phyloP scores from a whole-genome alignment of 495 filamentous ascomycete species.

The Trichoderma virens region DNA sequence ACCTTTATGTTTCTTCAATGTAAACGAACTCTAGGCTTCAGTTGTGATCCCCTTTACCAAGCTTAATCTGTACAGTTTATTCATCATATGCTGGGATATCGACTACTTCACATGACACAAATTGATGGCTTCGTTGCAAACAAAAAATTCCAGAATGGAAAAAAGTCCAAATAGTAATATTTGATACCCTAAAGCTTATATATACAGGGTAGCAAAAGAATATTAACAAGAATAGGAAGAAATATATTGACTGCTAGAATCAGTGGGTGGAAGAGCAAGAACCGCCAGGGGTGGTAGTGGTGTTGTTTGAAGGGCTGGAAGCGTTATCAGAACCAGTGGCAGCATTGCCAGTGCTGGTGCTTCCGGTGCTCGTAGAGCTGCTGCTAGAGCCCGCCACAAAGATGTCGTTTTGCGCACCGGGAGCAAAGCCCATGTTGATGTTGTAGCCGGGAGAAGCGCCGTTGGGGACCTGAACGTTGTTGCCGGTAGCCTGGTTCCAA shows the following conservation, averaged over 20 bases:
- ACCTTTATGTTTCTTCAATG: too few species aligned
- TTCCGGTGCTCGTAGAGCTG: background rate
- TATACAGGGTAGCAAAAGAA: background rate
- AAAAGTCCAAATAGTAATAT: too few species aligned
- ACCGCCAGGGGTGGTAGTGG: background rate
- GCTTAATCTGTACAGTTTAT: too few species aligned
- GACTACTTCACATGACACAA: too few species aligned
- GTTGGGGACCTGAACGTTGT: conserved; percentile 29
- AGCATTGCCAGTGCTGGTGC: background rate
- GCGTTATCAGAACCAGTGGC: background rate
- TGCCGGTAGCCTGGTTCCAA: conserved; percentile 36
- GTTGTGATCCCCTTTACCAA: too few species aligned
- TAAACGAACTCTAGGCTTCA: too few species aligned
- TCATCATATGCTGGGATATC: too few species aligned
- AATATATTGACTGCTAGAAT: background rate
- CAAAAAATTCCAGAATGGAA: too few species aligned
- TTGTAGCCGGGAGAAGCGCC: conserved; percentile 32
- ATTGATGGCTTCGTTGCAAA: too few species aligned
- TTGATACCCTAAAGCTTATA: too few species aligned
- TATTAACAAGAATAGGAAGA: conserved; percentile 5
- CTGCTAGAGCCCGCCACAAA: conserved; percentile 19
- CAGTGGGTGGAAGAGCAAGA: background rate
- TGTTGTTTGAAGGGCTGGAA: too few species aligned
- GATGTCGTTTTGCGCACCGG: conserved; percentile 43
- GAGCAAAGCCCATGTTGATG: conserved; percentile 30